Evolutionary conservation across 108 stramenopile genomes (phyloP).

Genomic region (Halocafeteria seosinensis): DNA sequence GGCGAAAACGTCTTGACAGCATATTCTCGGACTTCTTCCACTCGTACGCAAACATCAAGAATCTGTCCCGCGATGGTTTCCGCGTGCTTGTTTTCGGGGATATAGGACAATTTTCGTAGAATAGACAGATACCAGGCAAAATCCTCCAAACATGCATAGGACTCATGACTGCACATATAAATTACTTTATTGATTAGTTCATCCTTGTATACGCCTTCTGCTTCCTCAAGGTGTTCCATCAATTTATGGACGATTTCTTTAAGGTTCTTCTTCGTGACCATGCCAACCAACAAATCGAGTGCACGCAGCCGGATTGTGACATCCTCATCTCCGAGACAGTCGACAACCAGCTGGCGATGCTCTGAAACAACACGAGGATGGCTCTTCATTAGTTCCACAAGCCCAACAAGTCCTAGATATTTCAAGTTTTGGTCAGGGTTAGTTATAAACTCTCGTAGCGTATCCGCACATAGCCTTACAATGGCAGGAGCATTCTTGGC

Average conservation of each 20-base stretch:
- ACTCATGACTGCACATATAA: conserved; percentile 71
- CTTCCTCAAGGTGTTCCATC: conserved; percentile 61
- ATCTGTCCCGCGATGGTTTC: conserved; percentile 58
- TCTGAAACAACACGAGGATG: conserved; percentile 69
- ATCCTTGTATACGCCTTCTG: conserved; percentile 69
- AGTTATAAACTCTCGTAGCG: conserved; percentile 67
- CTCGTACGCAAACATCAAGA: conserved; percentile 76
- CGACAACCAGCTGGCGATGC: conserved; percentile 67
- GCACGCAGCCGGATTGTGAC: conserved; percentile 87
- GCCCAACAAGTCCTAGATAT: conserved; percentile 88
- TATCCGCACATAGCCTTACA: conserved; percentile 64
- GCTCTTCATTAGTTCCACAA: conserved; percentile 64
- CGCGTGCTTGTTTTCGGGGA: conserved; percentile 54
- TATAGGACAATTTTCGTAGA: conserved; percentile 57
- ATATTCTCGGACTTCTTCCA: conserved; percentile 70
- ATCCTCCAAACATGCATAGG: conserved; percentile 68
- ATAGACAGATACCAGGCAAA: conserved; percentile 85
- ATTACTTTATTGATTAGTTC: conserved; percentile 80
- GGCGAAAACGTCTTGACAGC: conserved; percentile 59
- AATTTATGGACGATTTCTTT: conserved; percentile 75
- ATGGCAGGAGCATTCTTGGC: conserved; percentile 65
- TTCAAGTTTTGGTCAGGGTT: conserved; percentile 95
- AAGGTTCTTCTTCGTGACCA: conserved; percentile 78
- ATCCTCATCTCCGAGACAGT: conserved; percentile 84
- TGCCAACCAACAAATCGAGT: conserved; percentile 71